A percentile compares a stretch with the other conserved stretches of the same genome.
Conservation (phyloP, 805 yeast genomes). For the Yamadazyma paraphyllophila region DNA sequence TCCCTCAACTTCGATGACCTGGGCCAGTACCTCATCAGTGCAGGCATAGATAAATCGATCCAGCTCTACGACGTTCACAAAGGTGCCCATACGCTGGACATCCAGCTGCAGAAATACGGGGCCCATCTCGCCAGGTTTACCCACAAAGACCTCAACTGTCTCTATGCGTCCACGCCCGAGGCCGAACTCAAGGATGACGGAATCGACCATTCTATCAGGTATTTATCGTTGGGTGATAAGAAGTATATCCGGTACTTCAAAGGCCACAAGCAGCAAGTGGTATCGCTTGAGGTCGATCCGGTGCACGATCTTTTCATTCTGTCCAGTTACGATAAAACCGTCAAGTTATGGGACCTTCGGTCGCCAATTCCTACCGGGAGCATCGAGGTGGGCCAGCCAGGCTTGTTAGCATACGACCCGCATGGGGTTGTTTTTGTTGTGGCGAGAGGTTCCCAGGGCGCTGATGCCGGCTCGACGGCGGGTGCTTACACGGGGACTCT, state of each 20-base stretch:
- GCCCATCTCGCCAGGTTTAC: slow-evolving; percentile 84
- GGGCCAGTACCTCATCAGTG: slow-evolving; percentile 72
- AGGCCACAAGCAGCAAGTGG: slow-evolving; percentile 82
- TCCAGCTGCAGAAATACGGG: slow-evolving; percentile 88
- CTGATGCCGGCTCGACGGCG: slow-evolving; percentile 4
- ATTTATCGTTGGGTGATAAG: slow-evolving; percentile 73
- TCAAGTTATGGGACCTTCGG: slow-evolving; percentile 84
- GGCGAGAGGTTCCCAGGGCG: slow-evolving; percentile 24
- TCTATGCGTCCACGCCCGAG: slow-evolving; percentile 73
- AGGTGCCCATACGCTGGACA: slow-evolving; percentile 67
- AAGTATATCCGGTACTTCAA: slow-evolving; percentile 79
- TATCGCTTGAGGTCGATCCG: slow-evolving; percentile 71
- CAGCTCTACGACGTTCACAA: slow-evolving; percentile 74
- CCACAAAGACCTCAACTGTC: slow-evolving; percentile 65
- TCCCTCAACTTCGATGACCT: slow-evolving; percentile 78
- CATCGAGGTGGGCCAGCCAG: slow-evolving; percentile 51
- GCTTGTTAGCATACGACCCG: slow-evolving; percentile 74
- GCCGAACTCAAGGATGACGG: slow-evolving; percentile 28
- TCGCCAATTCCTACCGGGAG: slow-evolving; percentile 63
- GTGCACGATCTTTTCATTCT: slow-evolving; percentile 61
- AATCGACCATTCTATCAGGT: slow-evolving; percentile 68
- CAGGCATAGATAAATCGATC: slow-evolving; percentile 79
- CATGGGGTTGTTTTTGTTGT: slow-evolving; percentile 79
- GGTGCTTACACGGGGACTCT: too few relatives aligned
- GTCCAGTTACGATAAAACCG: slow-evolving; percentile 73